Evolutionary conservation across 768 basidiomycete genomes (phyloP).

Genomic region (Psilocybe subaeruginosa): DNA sequence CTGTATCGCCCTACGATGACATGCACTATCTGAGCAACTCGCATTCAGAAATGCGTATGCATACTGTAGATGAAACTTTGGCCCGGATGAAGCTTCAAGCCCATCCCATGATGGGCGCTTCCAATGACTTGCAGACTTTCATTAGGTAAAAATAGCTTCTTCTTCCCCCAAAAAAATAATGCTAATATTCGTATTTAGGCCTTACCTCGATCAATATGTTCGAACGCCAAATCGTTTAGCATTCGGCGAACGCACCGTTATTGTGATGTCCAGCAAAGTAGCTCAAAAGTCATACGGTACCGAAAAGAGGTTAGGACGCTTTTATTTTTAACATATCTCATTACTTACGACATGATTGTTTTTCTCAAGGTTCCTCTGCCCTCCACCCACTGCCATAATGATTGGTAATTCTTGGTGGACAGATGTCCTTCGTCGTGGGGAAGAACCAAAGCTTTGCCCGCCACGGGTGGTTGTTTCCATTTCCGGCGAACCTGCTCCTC

Average conservation of each 20-base stretch:
- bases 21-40: conserved; percentile 59
- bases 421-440: conserved; percentile 73
- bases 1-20: conserved; percentile 57
- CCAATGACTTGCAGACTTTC: conserved; percentile 76
- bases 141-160: conserved; percentile 55
- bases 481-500: conserved; percentile 85
- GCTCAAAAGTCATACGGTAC: conserved; percentile 98
- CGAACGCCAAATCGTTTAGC: conserved; percentile 84
- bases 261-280: conserved; percentile 97
- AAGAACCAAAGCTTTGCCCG: conserved; percentile 72
- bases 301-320: conserved; percentile 75
- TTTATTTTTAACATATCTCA: not conserved
- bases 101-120: conserved; percentile 54
- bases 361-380: conserved; percentile 77
- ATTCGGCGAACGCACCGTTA: conserved; percentile 90
- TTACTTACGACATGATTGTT: conserved; percentile 14
- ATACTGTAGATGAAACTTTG: conserved; percentile 63
- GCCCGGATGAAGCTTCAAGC: conserved; percentile 67
- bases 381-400: conserved; percentile 92
- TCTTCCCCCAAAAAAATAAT: conserved; percentile 9
- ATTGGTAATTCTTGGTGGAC: conserved; percentile 96
- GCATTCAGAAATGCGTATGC: conserved; percentile 66
- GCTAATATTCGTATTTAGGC: conserved; percentile 43
- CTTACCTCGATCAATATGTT: conserved; percentile 85
- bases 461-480: conserved; percentile 90